Percentiles rank a stretch among this genome's conserved stretches.
phyloP scores from a whole-genome alignment of 805 yeast species.

The Saturnispora silvae region DNA sequence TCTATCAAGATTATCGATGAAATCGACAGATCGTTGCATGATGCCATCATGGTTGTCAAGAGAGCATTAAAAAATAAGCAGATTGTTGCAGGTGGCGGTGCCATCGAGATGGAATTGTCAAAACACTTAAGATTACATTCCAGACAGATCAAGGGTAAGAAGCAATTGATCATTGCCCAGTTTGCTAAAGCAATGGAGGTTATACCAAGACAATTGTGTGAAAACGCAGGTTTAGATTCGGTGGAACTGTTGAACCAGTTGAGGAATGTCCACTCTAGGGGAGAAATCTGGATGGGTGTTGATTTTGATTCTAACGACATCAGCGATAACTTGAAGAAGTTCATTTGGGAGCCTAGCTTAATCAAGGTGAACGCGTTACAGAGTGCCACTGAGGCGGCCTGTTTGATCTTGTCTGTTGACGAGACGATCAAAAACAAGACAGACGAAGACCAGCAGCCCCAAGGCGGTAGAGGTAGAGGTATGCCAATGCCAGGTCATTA shows the following conservation, averaged over 20 bases:
- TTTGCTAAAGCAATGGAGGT: slow-evolving; percentile 92
- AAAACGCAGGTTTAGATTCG: slow-evolving; percentile 97
- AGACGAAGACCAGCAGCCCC: slow-evolving; percentile 35
- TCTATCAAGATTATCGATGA: slow-evolving; percentile 98
- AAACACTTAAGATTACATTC: slow-evolving; percentile 80
- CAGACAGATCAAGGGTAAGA: slow-evolving; percentile 86
- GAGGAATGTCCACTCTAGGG: slow-evolving; percentile 90
- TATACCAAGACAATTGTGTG: slow-evolving; percentile 95
- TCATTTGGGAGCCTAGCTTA: slow-evolving; percentile 97
- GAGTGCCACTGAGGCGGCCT: slow-evolving; percentile 96
- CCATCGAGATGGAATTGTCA: slow-evolving; percentile 95
- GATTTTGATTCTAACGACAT: slow-evolving; percentile 79
- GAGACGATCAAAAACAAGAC: slow-evolving; percentile 79
- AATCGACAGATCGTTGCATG: slow-evolving; percentile 94
- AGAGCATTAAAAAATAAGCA: slow-evolving; percentile 80
- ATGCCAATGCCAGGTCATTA: slow-evolving; percentile 32
- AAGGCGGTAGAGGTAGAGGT: slow-evolving; percentile 58
- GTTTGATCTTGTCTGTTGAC: slow-evolving; percentile 85
- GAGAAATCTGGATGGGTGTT: slow-evolving; percentile 85
- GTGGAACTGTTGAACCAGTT: slow-evolving; percentile 86
- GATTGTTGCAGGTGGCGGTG: slow-evolving; percentile 98
- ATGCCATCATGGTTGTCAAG: slow-evolving; percentile 97
- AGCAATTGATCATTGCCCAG: slow-evolving; percentile 84
- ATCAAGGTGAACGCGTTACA: slow-evolving; percentile 89
- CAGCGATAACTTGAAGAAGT: slow-evolving; percentile 73